Evolutionary conservation across 176 grass and related monocot species (phyloP), one percentile per base, ranked within the genome.

Genomic region (Avena sativa): DNA sequence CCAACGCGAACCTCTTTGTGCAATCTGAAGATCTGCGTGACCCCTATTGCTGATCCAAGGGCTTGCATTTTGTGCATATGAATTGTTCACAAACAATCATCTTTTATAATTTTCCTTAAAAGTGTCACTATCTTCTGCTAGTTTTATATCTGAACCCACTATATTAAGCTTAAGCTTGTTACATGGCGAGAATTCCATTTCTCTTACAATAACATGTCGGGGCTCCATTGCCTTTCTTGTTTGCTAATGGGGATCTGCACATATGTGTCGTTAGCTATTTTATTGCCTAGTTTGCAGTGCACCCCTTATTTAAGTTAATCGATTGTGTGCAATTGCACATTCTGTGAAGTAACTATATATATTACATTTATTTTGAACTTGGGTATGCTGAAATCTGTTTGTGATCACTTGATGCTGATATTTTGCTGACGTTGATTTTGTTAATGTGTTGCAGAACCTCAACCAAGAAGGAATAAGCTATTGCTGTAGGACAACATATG

Each of bases 391-490:
- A 30, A 51, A 82, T 75, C 30, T 63, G 16, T 34, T 73, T 53
- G 46, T 83, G 74, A 79, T 59, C 64, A 71, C 82, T 53, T 53
- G 67, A 30, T 50, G 50, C 28, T 30, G 28, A 79, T 80, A 62
- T n/a, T 79, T 55, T 67, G 40, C 79, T 80, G 44, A 64, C 84
- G 56, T 16, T 73, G 56, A 65, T 48, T 69, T 79, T 83, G 32
- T 80, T 23, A 76, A 25, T 86, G 46, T 89, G 61, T 74, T 72
- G 32, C 82, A 97, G 94, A 86, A 89, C 87, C 86, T 97, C 59
- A 86, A 97, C 78, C 85, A 79, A 57, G 87, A 93, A 93, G 94
- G 94, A 87, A 87, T 97, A 91, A 94, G 89, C 86, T 97, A 91
- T 89, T 92, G 92, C 76, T 93, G 89, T n/a, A 76, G 88, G 25